Conservation (phyloP, 2,329 filamentous ascomycete genomes). For the Torrubiellomyces zombiae region DNA sequence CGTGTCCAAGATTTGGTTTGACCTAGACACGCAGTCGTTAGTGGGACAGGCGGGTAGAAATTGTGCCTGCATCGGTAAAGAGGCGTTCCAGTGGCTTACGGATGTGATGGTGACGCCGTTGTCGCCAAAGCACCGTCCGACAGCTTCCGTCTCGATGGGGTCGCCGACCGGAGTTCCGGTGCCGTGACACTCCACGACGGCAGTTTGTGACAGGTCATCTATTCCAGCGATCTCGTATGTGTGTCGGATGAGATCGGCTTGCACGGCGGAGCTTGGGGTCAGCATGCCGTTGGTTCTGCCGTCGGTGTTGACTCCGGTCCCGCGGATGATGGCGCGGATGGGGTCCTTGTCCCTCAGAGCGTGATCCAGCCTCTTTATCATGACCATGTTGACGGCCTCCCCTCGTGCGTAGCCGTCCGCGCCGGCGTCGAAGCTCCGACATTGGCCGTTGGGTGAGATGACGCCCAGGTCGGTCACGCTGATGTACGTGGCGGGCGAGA, state of each 20-base stretch:
- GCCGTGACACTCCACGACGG: conserved; percentile 17
- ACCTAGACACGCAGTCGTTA: conserved; percentile 7
- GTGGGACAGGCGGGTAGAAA: conserved; percentile 2
- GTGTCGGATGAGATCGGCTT: conserved; percentile 11
- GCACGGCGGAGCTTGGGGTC: conserved; percentile 15
- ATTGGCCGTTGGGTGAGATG: conserved; percentile 9
- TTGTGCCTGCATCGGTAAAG: conserved; percentile 1
- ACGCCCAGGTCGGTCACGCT: conserved; percentile 11
- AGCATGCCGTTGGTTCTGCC: conserved; percentile 20
- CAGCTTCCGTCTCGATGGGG: conserved; percentile 17
- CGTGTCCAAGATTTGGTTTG: conserved; percentile 16
- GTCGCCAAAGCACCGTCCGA: conserved; percentile 10
- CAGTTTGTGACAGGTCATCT: conserved; percentile 5
- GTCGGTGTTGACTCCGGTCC: conserved; percentile 16
- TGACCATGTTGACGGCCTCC: conserved; percentile 21
- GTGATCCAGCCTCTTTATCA: conserved; percentile 22
- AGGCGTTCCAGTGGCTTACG: too few relatives aligned
- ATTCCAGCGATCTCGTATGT: conserved; percentile 10
- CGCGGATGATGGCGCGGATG: conserved; percentile 14
- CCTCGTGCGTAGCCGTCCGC: conserved; percentile 3
- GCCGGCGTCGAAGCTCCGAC: conserved; percentile 5
- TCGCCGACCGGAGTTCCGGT: conserved; percentile 23
- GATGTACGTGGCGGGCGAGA: conserved; percentile 6
- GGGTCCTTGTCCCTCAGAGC: conserved; percentile 23
- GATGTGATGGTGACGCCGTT: conserved; percentile 2